A percentile compares a stretch with the other conserved stretches of the same genome.
Conservation (phyloP, 768 basidiomycete genomes). For the Russula olivacea region DNA sequence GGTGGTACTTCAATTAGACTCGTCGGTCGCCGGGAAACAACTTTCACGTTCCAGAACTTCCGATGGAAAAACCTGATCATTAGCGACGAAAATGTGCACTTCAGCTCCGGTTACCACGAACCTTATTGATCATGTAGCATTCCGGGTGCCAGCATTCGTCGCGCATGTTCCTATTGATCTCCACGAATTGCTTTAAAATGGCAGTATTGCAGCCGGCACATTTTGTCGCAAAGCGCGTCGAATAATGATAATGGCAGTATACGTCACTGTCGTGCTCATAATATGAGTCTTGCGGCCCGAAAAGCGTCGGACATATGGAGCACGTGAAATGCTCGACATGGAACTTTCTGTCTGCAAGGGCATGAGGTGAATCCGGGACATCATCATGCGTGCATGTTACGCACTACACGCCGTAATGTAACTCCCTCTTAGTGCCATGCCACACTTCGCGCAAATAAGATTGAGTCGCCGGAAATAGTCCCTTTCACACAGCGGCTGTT, state of each 20-base stretch:
- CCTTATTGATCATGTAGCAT: conserved; percentile 99
- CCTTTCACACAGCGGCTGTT: conserved; percentile 93
- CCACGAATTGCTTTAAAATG: conserved; percentile 98
- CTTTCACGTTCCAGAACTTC: conserved; percentile 99
- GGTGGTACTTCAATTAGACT: conserved; percentile 39
- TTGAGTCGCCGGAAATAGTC: conserved; percentile 96
- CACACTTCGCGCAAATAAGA: conserved; percentile 95
- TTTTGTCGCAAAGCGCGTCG: conserved; percentile 96
- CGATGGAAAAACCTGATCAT: conserved; percentile 15
- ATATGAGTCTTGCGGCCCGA: conserved; percentile 97
- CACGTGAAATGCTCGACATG: conserved; percentile 99
- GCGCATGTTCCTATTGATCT: conserved; percentile 96
- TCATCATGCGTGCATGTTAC: conserved; percentile 32
- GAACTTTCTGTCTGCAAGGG: conserved; percentile 87
- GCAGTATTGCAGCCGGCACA: conserved; percentile 97
- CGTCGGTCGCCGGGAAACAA: conserved; percentile 66
- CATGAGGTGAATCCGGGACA: conserved; percentile 8
- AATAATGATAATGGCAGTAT: conserved; percentile 99
- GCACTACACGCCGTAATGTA: conserved; percentile 99
- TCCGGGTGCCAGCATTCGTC: conserved; percentile 99
- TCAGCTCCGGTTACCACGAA: conserved; percentile 30
- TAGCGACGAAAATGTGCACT: conserved; percentile 1
- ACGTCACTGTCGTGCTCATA: conserved; percentile 98
- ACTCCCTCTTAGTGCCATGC: conserved; percentile 88
- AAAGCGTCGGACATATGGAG: conserved; percentile 90